Percentiles rank a stretch among this genome's conserved stretches.
phyloP scores from a whole-genome alignment of 2,329 filamentous ascomycete genomes.

The Curvularia lunata region DNA sequence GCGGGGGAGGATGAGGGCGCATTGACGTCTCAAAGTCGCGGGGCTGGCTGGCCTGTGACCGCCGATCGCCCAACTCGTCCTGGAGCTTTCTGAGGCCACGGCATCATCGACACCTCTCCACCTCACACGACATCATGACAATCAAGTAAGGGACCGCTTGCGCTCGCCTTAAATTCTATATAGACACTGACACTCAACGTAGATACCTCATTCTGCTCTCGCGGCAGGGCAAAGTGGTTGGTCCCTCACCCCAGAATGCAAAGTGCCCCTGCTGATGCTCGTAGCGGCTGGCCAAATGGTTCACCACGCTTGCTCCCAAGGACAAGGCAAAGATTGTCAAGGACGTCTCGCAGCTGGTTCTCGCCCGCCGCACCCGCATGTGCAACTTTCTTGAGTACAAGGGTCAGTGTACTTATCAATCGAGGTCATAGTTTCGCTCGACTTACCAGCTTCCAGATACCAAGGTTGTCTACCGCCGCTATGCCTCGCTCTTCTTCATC shows the following conservation, averaged over 20 bases:
- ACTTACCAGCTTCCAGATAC: constrained; percentile 69
- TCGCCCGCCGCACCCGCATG: constrained; percentile 96
- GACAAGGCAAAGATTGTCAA: constrained; percentile 99
- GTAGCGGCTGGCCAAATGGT: constrained; percentile 98
- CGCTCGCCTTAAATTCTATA: background rate
- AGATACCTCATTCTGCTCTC: constrained; percentile 98
- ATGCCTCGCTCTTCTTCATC: constrained; percentile 99
- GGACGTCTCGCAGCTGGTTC: constrained; percentile 96
- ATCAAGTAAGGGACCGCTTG: constrained; percentile 57
- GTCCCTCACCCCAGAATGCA: constrained; percentile 51
- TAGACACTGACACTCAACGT: constrained; percentile 16
- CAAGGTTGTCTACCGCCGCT: constrained; percentile 98
- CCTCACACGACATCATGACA: constrained; percentile 53
- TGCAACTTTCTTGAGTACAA: constrained; percentile 99
- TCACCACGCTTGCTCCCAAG: constrained; percentile 94
- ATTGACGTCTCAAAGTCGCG: constrained; percentile 33
- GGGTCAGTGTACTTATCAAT: constrained; percentile 61
- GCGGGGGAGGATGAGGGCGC: constrained; percentile 23
- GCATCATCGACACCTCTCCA: constrained; percentile 13
- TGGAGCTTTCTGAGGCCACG: constrained; percentile 12
- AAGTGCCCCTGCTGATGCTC: constrained; percentile 39
- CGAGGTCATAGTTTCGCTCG: constrained; percentile 21
- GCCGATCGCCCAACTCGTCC: constrained; percentile 24
- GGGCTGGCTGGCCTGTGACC: constrained; percentile 31
- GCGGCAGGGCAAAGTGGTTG: constrained; percentile 97